Evolutionary conservation across 139 green algal species (phyloP), one percentile per base, ranked within the genome.

Genomic region (Pleodorina starrii): DNA sequence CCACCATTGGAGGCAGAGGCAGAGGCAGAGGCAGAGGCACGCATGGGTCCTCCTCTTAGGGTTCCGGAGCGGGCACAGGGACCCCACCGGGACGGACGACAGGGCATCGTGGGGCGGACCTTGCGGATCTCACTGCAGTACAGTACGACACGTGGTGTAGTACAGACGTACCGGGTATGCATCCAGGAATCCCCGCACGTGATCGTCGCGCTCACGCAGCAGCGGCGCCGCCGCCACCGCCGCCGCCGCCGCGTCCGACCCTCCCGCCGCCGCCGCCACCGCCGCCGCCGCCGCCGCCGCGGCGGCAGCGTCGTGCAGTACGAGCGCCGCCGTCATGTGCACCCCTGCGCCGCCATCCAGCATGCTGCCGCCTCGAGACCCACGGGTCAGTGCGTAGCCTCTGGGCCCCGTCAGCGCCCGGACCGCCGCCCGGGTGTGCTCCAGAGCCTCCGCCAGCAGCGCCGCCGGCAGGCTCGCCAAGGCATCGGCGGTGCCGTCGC

Each of bases 291-390:
- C 77, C 50, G 11, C 50, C 77, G 12, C 76, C 78, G 40, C 78
- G 3, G 48, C 17, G 9, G 35, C 50, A 17, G 78, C 81, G 60
- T 77, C 81, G n/a, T 87, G 60, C 60, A 87, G 43, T 11, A 87
- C 60, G 12, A 87, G 43, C 42, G 81, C 81, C 42, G 60, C 60
- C 40, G 81, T 87, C 81, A 87, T 36, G 60, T 87, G 43, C 60
- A 87, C 60, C 4, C 81, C 81, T 0, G 81, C 81, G 23, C 5
- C 81, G 40, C 81, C 81, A 60, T 87, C 81, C 5, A 87, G 81
- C 81, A 87, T 60, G 60, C 29, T 50, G 17, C 36, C 60, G n/a
- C 35, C 60, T 2, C 81, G 42, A 0, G 81, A 40, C 36, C 79
- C 79, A 40, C 0, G 29, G 60, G 42, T 23, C 43, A 87, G 60